Conservation (phyloP, 805 yeast species). For the Candida hispaniensis region DNA sequence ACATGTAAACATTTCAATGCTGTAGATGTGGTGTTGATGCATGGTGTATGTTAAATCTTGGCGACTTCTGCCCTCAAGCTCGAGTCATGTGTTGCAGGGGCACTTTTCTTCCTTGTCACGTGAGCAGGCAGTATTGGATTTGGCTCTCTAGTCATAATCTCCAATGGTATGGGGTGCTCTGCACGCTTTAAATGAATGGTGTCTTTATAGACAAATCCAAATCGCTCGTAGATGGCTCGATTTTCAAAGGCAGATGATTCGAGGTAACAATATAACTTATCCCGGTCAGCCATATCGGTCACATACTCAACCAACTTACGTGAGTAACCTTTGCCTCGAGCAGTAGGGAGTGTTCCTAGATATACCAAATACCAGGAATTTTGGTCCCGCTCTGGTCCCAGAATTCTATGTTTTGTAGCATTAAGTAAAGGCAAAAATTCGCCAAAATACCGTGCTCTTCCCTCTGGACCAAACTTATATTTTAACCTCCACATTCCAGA, state of each 20-base stretch:
- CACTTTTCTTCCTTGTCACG: no score
- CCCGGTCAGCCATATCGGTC: slow-evolving; percentile 33
- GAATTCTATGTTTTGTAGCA: slow-evolving; percentile 34
- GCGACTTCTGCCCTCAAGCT: no score
- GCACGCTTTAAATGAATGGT: slow-evolving; percentile 16
- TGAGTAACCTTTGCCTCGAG: slow-evolving; percentile 51
- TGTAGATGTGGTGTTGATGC: no score
- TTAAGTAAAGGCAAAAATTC: slow-evolving; percentile 41
- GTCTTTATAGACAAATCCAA: slow-evolving; percentile 34
- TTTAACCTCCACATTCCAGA: slow-evolving; percentile 31
- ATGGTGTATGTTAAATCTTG: no score
- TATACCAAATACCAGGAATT: slow-evolving; percentile 49
- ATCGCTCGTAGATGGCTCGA: slow-evolving; percentile 41
- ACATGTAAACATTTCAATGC: no score
- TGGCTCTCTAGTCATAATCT: slow-evolving; percentile 25
- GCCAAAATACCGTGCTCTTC: slow-evolving; percentile 40
- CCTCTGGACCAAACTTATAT: slow-evolving; percentile 32
- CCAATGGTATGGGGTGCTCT: slow-evolving; percentile 18
- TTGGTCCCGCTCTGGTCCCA: slow-evolving; percentile 32
- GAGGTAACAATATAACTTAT: slow-evolving; percentile 36
- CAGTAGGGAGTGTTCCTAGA: slow-evolving; percentile 46
- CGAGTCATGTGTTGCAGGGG: no score
- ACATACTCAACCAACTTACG: slow-evolving; percentile 41
- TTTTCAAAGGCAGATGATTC: slow-evolving; percentile 49
- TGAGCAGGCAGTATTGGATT: no score